Evolutionary conservation across 2,329 filamentous ascomycete genomes (phyloP), one percentile per base, ranked within the genome.

Genomic region (Coleophoma crateriformis): DNA sequence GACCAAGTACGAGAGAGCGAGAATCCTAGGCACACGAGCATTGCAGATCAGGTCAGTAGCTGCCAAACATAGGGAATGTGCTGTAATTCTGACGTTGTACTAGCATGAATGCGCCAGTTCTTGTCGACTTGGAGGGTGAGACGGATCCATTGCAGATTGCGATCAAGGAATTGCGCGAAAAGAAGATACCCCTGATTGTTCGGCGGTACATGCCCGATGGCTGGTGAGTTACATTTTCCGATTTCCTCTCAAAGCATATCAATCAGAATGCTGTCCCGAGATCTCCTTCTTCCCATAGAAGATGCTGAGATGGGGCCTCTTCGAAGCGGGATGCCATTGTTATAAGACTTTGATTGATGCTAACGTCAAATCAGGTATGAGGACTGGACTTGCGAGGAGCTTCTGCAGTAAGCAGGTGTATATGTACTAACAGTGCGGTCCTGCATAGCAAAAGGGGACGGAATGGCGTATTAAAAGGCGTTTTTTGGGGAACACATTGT

Each of bases 301-400:
- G 27, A 27, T 7, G 5, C 8, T 27, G 27, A 10, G 27, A 27
- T 27, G 8, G 27, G 8, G 8, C 5, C 7, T 27, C 5, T 27
- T 19, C 6, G 27, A 27, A 27, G 27, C 27, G 8, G 8, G 27
- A 27, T 27, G 8, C 33, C 15, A 20, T 14, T 41, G 6, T 11
- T 38, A 8, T 38, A 22, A 11, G 3, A 41, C 41, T 13, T 27
- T 17, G 13, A 14, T 35, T 10, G 48, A 55, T 52, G 17, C 50
- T 43, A 10, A 37, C 27, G 19, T 44, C 12, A n/a, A 37, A n/a
- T n/a, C 41, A 65, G 63, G 54, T 97, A 97, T 71, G 94, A 99
- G 78, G 94, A 99, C 70, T 99, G 94, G 94, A 95, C 91, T 34
- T 96, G 91, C 72, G 94, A 97, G 72, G 94, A 99, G 71, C 77